Evolutionary conservation across 305 asterid species (phyloP).

Genomic region (Fraxinus sp.): DNA sequence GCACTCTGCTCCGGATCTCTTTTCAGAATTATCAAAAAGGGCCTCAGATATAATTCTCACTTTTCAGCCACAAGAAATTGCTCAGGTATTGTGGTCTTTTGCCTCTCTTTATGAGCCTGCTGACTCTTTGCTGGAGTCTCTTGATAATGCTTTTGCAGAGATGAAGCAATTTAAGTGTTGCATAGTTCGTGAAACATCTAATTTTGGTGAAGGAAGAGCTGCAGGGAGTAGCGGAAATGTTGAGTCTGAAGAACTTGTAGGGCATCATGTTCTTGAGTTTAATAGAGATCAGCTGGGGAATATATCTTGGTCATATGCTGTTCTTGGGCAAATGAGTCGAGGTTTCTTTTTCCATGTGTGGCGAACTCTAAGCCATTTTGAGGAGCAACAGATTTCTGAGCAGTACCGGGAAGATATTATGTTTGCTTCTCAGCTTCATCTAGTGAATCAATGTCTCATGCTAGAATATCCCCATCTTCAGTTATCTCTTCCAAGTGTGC

Average conservation of each 20-base stretch:
- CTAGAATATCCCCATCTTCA: slow-evolving; percentile 64
- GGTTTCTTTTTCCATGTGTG: slow-evolving; percentile 62
- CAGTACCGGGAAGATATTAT: slow-evolving; percentile 69
- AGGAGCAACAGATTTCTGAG: slow-evolving; percentile 58
- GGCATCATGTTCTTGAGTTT: slow-evolving; percentile 37
- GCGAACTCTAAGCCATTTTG: slow-evolving; percentile 58
- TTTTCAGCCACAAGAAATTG: slow-evolving; percentile 84
- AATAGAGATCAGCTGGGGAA: slow-evolving; percentile 73
- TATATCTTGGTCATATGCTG: slow-evolving; percentile 87
- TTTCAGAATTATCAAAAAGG: slow-evolving; percentile 54
- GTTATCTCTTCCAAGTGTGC: slow-evolving; percentile 46
- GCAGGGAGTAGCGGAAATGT: slow-evolving; percentile 16
- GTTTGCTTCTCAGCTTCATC: slow-evolving; percentile 83
- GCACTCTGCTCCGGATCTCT: slow-evolving; percentile 84
- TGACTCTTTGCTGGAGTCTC: slow-evolving; percentile 59
- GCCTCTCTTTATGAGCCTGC: slow-evolving; percentile 79
- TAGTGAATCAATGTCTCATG: slow-evolving; percentile 72
- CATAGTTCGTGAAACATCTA: slow-evolving; percentile 27
- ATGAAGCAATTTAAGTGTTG: slow-evolving; percentile 44
- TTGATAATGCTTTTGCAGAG: slow-evolving; percentile 49
- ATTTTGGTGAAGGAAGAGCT: slow-evolving; percentile 33
- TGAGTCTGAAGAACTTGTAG: slow-evolving; percentile 7
- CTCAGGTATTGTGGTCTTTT: slow-evolving; percentile 91
- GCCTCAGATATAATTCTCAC: slow-evolving; percentile 60
- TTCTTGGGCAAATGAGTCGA: slow-evolving; percentile 61